Base-by-base conservation (phyloP, 768 basidiomycete species). In the Cystofilobasidium capitatum region DNA sequence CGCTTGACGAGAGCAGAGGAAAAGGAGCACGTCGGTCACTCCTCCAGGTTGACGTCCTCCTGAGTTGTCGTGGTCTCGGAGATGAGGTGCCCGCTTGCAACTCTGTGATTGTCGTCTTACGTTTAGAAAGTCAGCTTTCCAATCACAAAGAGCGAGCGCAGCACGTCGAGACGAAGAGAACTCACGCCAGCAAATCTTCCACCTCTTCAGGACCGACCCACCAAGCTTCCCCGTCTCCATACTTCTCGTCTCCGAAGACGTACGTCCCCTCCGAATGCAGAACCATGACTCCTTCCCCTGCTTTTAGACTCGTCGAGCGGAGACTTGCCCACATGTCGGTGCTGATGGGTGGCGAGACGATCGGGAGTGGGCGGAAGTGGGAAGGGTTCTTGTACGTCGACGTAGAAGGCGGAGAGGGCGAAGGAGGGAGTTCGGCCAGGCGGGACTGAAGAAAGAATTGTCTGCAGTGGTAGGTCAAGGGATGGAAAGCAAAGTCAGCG, bases 371-470 rank as follows among this genome's bases (percentile, higher is more conserved):
- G 51, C 29, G 29, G 51, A 55, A 7, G 29, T 16, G n/a, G 14
- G 29, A 2, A 9, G 51, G 51, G 51, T 55, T 26, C 31, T 55
- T 55, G 51, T 31, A 20, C 6, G 51, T 14, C 29, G 51, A 13
- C 2, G 29, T 12, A 1, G n/a, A 3, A 26, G 47, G 47, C 20
- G 51, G 29, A 9, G 20, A n/a, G 3, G 24, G 5, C n/a, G 49
- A 13, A 5, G 51, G 6, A 3, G 29, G 4, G 7, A 55, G 51
- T 31, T 55, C 51, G 5, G 51, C 12, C 10, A 55, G 17, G 51
- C 51, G 51, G 9, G 51, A 55, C 29, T 31, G 51, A 13, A 55
- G 51, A 31, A 55, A 55, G 51, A 31, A 55, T 20, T 55, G 51
- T 16, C 47, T 49, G 47, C n/a, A 4, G 47, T 4, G 20, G 14